These are phyloP conservation scores for Chaetoceros muelleri DNA, from an alignment of 108 stramenopile species.

Conservation along the genomic window DNA sequence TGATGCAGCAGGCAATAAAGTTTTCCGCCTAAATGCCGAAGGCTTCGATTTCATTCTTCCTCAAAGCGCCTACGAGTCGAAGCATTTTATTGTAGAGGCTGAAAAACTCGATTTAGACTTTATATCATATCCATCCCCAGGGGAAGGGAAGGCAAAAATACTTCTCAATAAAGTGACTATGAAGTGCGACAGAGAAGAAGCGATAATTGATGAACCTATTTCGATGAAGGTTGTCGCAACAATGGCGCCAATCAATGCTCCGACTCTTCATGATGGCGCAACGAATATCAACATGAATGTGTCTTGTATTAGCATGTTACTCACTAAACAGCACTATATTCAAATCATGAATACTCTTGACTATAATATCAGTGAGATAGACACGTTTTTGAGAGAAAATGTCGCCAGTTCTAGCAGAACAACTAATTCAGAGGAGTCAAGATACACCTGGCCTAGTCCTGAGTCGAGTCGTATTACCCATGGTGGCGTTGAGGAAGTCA, in stretches of 20 bases:
- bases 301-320: constrained; percentile 35
- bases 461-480: constrained; percentile 32
- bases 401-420: constrained; percentile 4
- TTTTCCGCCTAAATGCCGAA: constrained; percentile 49
- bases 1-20: constrained; percentile 29
- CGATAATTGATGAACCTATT: constrained; percentile 49
- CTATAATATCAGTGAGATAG: constrained; percentile 54
- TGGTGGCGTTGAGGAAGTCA: constrained; percentile 44
- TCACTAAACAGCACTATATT: constrained; percentile 48
- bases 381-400: constrained; percentile 46
- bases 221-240: constrained; percentile 31
- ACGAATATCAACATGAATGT: constrained; percentile 50
- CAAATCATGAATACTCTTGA: constrained; percentile 58
- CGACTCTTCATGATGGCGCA: constrained; percentile 54
- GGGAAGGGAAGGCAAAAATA: constrained; percentile 37
- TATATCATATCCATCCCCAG: constrained; percentile 29
- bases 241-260: constrained; percentile 36
- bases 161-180: constrained; percentile 37
- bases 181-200: constrained; percentile 21
- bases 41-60: constrained; percentile 70
- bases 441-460: too few relatives aligned
- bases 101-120: constrained; percentile 45
- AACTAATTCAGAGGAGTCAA: constrained; percentile 3
- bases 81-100: constrained; percentile 37
- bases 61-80: constrained; percentile 42